phyloP scores from a whole-genome alignment of 2,329 filamentous ascomycete species.

The Penicillium sp. region DNA sequence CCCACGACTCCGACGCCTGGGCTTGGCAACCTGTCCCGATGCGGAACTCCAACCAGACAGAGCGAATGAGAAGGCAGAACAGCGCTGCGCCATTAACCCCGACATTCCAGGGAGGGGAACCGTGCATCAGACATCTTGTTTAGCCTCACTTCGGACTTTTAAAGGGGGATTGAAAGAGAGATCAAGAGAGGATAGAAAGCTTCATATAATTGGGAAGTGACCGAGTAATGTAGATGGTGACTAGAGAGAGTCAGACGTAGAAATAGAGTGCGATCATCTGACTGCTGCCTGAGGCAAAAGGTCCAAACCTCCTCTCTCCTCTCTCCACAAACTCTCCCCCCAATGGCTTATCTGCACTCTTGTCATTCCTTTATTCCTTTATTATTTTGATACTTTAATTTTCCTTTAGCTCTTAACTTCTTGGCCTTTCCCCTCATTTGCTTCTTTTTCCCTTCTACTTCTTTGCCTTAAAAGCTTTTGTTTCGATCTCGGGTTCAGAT shows the following conservation, averaged over 20 bases:
- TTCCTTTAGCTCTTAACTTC: background rate
- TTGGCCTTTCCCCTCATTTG: constrained; percentile 9
- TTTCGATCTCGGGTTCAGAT: background rate
- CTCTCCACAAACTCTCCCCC: background rate
- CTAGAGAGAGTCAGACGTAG: background rate
- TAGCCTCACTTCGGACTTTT: background rate
- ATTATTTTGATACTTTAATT: background rate
- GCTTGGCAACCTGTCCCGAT: constrained; percentile 7
- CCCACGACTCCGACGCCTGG: background rate
- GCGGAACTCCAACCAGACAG: background rate
- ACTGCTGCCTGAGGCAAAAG: constrained; percentile 7
- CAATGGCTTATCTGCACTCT: background rate
- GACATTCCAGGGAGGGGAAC: constrained; percentile 3
- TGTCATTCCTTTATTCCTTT: constrained; percentile 3
- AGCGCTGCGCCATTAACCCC: background rate
- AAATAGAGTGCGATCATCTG: constrained; percentile 3
- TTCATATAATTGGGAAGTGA: background rate
- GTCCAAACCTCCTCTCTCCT: background rate
- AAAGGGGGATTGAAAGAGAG: background rate
- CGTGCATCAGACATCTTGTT: background rate
- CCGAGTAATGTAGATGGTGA: background rate
- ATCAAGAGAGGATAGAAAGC: background rate
- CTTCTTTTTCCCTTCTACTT: background rate
- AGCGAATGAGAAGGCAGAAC: background rate
- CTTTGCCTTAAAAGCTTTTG: background rate